Evolutionary conservation across 306 rosid genomes (phyloP), one percentile per base, ranked within the genome.

Genomic region (Dryas drummondii): DNA sequence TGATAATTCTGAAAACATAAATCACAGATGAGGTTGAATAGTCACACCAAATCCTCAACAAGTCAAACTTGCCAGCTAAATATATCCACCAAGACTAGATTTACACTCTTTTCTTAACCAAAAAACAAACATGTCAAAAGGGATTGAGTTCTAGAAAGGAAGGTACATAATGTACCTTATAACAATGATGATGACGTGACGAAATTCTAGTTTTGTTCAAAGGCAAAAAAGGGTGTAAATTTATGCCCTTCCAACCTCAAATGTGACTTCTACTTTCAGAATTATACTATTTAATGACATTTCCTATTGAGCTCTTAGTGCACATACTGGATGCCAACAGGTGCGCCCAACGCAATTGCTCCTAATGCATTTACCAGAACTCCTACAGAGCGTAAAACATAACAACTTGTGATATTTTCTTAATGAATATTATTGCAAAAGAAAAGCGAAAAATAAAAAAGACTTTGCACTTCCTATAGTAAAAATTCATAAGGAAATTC

Each of bases 311-410:
- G 63, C 74, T 66, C 79, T 76, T 50, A 76, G 76, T 72, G 80
- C 77, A 91, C 97, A 77, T 94, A 94, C 97, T 81, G 91, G 80
- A 63, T 68, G 75, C 91, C 88, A 68, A 85, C 84, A 50, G 99
- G 99, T 4, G 99, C 93, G 65, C 97, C 97, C 86, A 94, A 82
- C 64, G 91, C 91, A 58, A 94, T 72, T 79, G 97, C 97, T 83
- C 93, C 97, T 50, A 94, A 82, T 56, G 88, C 86, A 82, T 74
- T 90, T 66, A 94, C 47, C 16, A 88, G 57, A 73, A 92, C 92
- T 78, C 98, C 98, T 94, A 82, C 80, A 90, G 16, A 59, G 70
- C 14, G 71, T 65, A 81, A 57, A 44, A 48, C 73, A 69, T 41
- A 63, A 62, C 4, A 68, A 76, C 16, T 12, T 41, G 53, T 53